Base-by-base conservation (phyloP, 176 grass and related monocot genomes). In the Oryza brachyantha region DNA sequence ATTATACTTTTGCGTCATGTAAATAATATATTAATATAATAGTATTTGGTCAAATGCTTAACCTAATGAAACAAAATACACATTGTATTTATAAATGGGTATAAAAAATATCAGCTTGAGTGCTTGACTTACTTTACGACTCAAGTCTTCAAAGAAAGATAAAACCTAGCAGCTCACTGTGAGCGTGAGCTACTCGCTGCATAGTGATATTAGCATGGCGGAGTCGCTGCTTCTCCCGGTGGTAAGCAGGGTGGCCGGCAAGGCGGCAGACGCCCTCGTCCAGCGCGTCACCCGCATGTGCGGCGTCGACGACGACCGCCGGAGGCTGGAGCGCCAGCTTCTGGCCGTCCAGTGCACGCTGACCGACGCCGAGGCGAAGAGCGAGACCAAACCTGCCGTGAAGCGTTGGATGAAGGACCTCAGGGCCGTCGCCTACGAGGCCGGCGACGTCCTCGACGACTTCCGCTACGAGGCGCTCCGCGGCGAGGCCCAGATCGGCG, bases 341-440 rank as follows among this genome's bases (percentile, higher is more conserved):
- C 43, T 38, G 2, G 42, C 5, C 0, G 76, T 67, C 8, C 43
- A 79, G 2, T 4, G 6, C 13, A 1, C 19, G 8, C 63, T 55
- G 31, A 5, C 8, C 5, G 63, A 79, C 7, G 63, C 76, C 2
- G 22, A 79, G 31, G 4, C 1, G 29, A 79, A 55, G 32, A 17
- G 46, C 9, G 64, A 57, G 32, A 39, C 8, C 22, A 21, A 19
- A 9, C 74, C 39, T 0, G 32, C 24, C 14, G 0, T 68, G 13
- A 38, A 52, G 77, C 19, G 32, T 31, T 79, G 77, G 77, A 68
- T 57, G 43, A 35, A 14, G 39, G 73, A 75, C 0, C 64, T 91
- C 24, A 77, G 66, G 61, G 3, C 42, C 5, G 63, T 63, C 0
- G 88, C 84, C 27, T 76, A 90, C 42, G 66, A 38, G 34, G 64